Conservation (phyloP, 2,329 filamentous ascomycete species). For the Ceratocystis harringtonii region DNA sequence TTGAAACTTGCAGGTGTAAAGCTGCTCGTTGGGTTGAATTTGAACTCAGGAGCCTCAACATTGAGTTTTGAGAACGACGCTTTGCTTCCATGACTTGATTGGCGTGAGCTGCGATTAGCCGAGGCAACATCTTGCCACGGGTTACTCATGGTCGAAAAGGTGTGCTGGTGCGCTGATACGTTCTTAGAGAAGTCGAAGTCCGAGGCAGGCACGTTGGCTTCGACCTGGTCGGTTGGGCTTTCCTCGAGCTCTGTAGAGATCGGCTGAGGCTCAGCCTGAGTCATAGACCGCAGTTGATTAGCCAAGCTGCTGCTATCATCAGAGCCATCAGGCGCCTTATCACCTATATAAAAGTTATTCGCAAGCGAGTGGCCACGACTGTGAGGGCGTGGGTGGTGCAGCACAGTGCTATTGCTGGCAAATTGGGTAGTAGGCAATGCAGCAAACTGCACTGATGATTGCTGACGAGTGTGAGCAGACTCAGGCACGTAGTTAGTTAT, state of each 20-base stretch:
- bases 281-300: slow-evolving; percentile 27
- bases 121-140: slow-evolving; percentile 44
- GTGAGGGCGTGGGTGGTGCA: slow-evolving; percentile 62
- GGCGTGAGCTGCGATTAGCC: slow-evolving; percentile 25
- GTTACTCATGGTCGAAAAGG: slow-evolving; percentile 40
- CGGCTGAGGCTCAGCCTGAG: slow-evolving; percentile 28
- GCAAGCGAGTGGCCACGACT: slow-evolving; percentile 57
- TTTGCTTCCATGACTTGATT: slow-evolving; percentile 49
- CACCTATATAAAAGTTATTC: slow-evolving; percentile 46
- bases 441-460: slow-evolving; percentile 34
- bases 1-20: slow-evolving; percentile 35
- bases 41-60: slow-evolving; percentile 78
- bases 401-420: slow-evolving; percentile 35
- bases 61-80: slow-evolving; percentile 68
- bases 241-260: slow-evolving; percentile 49
- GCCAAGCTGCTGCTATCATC: slow-evolving; percentile 27
- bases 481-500: slow-evolving; percentile 19
- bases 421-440: slow-evolving; percentile 32
- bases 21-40: slow-evolving; percentile 45
- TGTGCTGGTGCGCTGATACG: slow-evolving; percentile 37
- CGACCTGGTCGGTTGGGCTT: slow-evolving; percentile 42
- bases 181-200: slow-evolving; percentile 34
- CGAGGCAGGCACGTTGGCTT: slow-evolving; percentile 48
- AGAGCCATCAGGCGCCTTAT: slow-evolving; percentile 29
- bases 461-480: slow-evolving; percentile 28